Evolutionary conservation across 2,329 filamentous ascomycete species (phyloP).

Genomic region (Penicillium sp.): DNA sequence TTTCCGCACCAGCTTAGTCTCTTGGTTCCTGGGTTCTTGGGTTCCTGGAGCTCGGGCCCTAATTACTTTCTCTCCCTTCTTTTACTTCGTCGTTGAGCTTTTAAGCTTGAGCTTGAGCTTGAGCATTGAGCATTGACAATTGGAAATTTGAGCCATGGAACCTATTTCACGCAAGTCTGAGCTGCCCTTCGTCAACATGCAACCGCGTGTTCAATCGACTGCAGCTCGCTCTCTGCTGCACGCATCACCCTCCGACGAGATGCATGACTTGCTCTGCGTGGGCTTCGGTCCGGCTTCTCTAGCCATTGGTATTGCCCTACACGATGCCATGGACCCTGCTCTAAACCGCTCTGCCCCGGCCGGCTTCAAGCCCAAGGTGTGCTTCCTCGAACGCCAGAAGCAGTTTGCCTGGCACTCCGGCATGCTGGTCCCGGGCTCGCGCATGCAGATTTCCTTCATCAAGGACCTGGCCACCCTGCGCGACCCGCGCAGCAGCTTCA

Average conservation of each 20-base stretch:
- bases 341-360: slow-evolving; percentile 40
- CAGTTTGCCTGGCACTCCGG: slow-evolving; percentile 89
- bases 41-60: slow-evolving; percentile 4
- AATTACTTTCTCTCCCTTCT: not conserved
- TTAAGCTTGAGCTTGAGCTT: not conserved
- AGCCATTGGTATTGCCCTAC: slow-evolving; percentile 80
- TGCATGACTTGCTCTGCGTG: slow-evolving; percentile 82
- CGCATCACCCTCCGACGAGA: slow-evolving; percentile 55
- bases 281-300: slow-evolving; percentile 91
- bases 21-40: not conserved
- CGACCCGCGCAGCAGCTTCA: slow-evolving; percentile 85
- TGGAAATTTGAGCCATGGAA: slow-evolving; percentile 11
- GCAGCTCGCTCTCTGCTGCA: slow-evolving; percentile 44
- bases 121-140: not conserved
- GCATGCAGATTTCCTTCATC: slow-evolving; percentile 97
- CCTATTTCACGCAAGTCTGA: slow-evolving; percentile 23
- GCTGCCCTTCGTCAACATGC: slow-evolving; percentile 25
- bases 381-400: slow-evolving; percentile 81
- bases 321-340: slow-evolving; percentile 63
- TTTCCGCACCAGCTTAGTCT: slow-evolving; percentile 11
- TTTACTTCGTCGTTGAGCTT: too few relatives aligned
- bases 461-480: slow-evolving; percentile 90
- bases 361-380: slow-evolving; percentile 59
- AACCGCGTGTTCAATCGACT: slow-evolving; percentile 20
- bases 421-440: slow-evolving; percentile 87